Percentiles rank a stretch among this genome's conserved stretches.
These are phyloP conservation scores for Clavulina sp. DNA, from an alignment of 768 basidiomycete genomes.

Conservation along the genomic window DNA sequence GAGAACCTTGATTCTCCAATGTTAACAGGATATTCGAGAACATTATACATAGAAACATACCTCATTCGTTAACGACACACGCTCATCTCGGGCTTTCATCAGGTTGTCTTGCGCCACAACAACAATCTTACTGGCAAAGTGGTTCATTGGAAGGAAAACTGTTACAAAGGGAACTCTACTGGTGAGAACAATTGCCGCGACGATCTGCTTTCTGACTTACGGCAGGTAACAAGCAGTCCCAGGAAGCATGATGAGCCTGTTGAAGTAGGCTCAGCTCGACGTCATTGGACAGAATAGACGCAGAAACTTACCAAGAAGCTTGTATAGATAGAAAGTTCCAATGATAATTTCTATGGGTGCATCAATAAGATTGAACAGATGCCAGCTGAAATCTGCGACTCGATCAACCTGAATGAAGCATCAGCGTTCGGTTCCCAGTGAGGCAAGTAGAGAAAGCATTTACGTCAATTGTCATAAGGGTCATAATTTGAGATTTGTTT, in stretches of 20 bases:
- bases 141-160: conserved; percentile 54
- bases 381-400: conserved; percentile 18
- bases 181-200: too few relatives aligned
- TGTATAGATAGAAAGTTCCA: conserved; percentile 60
- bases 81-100: conserved; percentile 84
- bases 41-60: conserved; percentile 14
- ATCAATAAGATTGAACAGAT: conserved; percentile 26
- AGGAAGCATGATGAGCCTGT: conserved; percentile 51
- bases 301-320: conserved; percentile 40
- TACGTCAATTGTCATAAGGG: conserved; percentile 91
- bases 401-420: too few relatives aligned
- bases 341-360: conserved; percentile 62
- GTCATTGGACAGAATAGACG: neutral
- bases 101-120: conserved; percentile 64
- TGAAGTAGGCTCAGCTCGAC: neutral
- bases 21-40: neutral
- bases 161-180: neutral
- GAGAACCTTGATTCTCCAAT: conserved; percentile 30
- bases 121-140: conserved; percentile 66
- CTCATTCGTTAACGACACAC: conserved; percentile 85
- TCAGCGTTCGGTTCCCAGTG: too few relatives aligned
- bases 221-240: conserved; percentile 57
- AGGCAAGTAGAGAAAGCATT: too few relatives aligned
- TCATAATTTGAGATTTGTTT: conserved; percentile 71
- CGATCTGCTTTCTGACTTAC: too few relatives aligned